Evolutionary conservation across 192 early-diverging fungal species (phyloP).

Genomic region (Coemansia sp.): DNA sequence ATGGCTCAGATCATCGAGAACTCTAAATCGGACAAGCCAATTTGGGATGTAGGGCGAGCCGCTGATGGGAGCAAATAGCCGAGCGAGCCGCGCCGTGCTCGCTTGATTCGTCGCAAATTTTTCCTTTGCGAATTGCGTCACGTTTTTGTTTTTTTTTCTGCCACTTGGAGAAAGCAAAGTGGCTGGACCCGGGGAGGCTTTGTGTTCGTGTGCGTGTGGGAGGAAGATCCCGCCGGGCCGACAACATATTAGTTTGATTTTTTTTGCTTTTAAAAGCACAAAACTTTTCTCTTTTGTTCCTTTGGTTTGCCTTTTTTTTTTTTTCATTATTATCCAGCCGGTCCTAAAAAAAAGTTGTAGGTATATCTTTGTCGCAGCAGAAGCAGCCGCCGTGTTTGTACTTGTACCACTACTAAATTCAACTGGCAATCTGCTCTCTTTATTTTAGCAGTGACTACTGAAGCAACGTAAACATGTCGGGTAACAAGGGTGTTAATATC

Average conservation of each 20-base stretch:
- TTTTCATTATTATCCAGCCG: not conserved
- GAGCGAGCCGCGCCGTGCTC: not conserved
- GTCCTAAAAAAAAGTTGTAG: not conserved
- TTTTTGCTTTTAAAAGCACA: not conserved
- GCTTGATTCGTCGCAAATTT: not conserved
- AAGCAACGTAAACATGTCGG: constrained; percentile 12
- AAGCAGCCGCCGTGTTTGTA: no score
- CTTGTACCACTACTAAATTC: not conserved
- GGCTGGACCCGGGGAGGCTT: not conserved
- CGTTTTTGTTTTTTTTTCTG: not conserved
- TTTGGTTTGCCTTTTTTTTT: not conserved
- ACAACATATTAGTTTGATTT: not conserved
- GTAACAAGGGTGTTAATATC: constrained; percentile 58
- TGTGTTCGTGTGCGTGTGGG: not conserved
- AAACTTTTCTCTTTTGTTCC: not conserved
- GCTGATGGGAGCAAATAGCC: not conserved
- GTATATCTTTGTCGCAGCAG: not conserved
- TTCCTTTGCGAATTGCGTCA: not conserved
- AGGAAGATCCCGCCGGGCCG: not conserved
- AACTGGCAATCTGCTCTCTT: not conserved
- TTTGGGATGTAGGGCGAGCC: constrained; percentile 31
- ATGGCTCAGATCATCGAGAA: constrained; percentile 50
- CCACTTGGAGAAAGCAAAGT: not conserved
- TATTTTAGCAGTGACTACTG: not conserved
- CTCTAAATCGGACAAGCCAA: constrained; percentile 45